Evolutionary conservation across 495 filamentous ascomycete species (phyloP), one percentile per base, ranked within the genome.

Genomic region (Trichoderma gamsii): DNA sequence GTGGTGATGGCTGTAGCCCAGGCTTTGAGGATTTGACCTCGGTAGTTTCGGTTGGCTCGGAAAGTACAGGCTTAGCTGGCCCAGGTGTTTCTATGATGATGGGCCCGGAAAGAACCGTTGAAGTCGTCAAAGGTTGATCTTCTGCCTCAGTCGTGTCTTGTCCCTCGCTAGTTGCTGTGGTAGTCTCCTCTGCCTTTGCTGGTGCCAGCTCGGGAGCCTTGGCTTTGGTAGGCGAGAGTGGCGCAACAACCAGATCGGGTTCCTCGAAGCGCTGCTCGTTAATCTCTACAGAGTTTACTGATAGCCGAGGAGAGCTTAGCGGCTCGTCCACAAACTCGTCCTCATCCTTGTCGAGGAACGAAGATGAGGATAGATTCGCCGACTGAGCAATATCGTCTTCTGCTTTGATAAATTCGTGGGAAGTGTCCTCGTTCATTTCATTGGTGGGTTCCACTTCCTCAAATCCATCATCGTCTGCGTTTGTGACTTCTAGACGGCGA

Each of bases 381-480:
- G 67, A 52, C 0, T 76, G 71, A 0, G 73, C 72, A 9, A 79
- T 79, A 67, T 84, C 81, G 0, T 81, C 79, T 51, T 83, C 79
- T 46, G 81, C 81, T 69, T 83, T 76, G 68, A 77, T 71, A 21
- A 84, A 79, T 23, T 81, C 81, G 63, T 83, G 80, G 4, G 80
- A 79, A 23, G 72, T 81, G 63, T 90, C 88, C 64, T 92, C 89
- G 8, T 82, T 82, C 61, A 90, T 79, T 61, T 89, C 90, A 3
- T 86, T 85, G 23, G 86, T 84, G 66, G 88, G 85, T 21, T 86
- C 85, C 23, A 99, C 93, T 76, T 97, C 92, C 76, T 99, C 95
- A 72, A 97, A 99, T 0, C 91, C 93, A 73, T 98, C 94, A 67
- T 97, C 93, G 67, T 97, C 95, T 13, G 87, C 88, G 71, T 92